Base-by-base conservation (phyloP, 768 basidiomycete genomes). In the Suillus tomentosus region DNA sequence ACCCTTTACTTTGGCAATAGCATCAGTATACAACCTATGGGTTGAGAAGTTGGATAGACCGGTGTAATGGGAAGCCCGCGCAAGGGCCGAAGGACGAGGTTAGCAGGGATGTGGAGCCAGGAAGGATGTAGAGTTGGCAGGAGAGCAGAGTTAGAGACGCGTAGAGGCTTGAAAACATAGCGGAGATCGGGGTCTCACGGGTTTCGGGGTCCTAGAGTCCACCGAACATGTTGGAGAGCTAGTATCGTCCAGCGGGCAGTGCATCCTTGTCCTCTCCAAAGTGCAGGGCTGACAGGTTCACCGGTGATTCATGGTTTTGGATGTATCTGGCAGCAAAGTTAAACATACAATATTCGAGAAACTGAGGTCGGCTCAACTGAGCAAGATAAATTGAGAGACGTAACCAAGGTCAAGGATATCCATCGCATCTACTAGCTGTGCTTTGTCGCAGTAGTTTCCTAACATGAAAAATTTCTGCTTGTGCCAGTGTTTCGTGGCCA, bases 21-120 rank as follows among this genome's bases (percentile, higher is more conserved):
- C 70, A 64, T 89, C 86, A 47, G 90, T 90, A 67, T 86, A 78
- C n/a, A 76, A 70, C 67, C 89, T 90, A 73, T 91, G 88, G 0
- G 88, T 89, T 0, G 79, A 65, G 5, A 88, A 90, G 71, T 90
- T 90, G 53, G 89, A 90, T 5, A 90, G 76, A 36, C 86, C 86
- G 5, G 31, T 31, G 31, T 31, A 31, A 31, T 6, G 31, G 31
- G 6, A 31, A 6, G 31, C 31, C 31, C 31, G 31, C 5, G 6
- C 31, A 31, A 31, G 31, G 31, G 31, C 31, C 31, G 0, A 6
- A 0, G 31, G 31, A 31, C 31, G 31, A 31, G 5, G 31, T 31
- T 31, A 31, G 31, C 31, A 6, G 31, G 31, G 31, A 5, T 31
- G 31, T 31, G 31, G 31, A 31, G 31, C 5, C 31, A 31, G 31